These are phyloP conservation scores for Eutypa lata DNA, from an alignment of 2,329 filamentous ascomycete genomes.

Conservation along the genomic window DNA sequence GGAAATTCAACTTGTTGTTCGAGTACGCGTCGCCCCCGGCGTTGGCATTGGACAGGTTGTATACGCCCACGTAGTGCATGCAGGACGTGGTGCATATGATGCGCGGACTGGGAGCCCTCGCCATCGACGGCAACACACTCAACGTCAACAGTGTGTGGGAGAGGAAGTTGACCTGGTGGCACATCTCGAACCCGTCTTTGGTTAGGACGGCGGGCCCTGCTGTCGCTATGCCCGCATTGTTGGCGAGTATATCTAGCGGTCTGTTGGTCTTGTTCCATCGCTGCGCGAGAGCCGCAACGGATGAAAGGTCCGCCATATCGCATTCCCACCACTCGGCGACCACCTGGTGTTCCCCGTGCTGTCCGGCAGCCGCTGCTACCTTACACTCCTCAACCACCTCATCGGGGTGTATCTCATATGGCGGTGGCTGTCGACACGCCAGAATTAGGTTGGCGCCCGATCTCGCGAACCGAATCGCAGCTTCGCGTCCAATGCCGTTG, in stretches of 20 bases:
- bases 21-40: constrained; percentile 17
- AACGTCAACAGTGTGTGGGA: constrained; percentile 28
- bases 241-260: constrained; percentile 26
- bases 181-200: constrained; percentile 27
- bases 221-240: constrained; percentile 25
- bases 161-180: constrained; percentile 31
- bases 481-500: constrained; percentile 26
- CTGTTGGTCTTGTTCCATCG: constrained; percentile 22
- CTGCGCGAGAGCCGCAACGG: constrained; percentile 22
- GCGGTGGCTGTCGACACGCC: constrained; percentile 21
- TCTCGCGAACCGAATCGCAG: constrained; percentile 19
- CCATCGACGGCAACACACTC: constrained; percentile 23
- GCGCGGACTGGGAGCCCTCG: constrained; percentile 18
- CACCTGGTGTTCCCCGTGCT: constrained; percentile 3
- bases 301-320: constrained; percentile 20
- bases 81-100: constrained; percentile 28
- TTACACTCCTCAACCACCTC: constrained; percentile 20
- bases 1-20: constrained; percentile 32
- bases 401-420: constrained; percentile 18
- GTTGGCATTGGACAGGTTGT: constrained; percentile 24
- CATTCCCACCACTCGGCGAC: constrained; percentile 23
- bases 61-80: constrained; percentile 25
- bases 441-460: constrained; percentile 26
- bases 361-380: constrained; percentile 1
- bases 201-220: constrained; percentile 16